Evolutionary conservation across 768 basidiomycete species (phyloP).

Genomic region (Phlebiopsis flavidoalba): DNA sequence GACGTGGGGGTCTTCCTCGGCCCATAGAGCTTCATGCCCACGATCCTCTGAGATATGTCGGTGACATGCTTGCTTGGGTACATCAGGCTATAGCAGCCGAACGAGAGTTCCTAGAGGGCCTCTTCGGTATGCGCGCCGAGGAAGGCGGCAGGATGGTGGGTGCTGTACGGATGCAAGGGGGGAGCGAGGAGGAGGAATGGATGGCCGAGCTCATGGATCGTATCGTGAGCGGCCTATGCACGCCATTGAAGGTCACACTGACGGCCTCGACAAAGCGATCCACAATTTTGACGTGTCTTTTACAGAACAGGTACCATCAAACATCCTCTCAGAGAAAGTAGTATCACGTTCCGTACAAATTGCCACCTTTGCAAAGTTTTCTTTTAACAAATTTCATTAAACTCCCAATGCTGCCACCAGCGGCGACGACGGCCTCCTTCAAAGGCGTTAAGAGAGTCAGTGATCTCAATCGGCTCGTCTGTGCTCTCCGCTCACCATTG

Average conservation of each 20-base stretch:
- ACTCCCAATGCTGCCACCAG: constrained; percentile 88
- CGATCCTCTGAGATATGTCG: constrained; percentile 93
- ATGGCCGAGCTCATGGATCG: constrained; percentile 77
- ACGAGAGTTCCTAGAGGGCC: constrained; percentile 84
- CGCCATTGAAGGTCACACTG: constrained; percentile 81
- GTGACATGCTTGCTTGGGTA: constrained; percentile 98
- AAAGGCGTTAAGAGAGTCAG: constrained; percentile 71
- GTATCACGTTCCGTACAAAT: constrained; percentile 89
- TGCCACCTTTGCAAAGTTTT: constrained; percentile 91
- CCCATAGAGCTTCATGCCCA: constrained; percentile 98
- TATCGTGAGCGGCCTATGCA: constrained; percentile 76
- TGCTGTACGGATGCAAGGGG: constrained; percentile 48
- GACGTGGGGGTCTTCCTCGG: constrained; percentile 77
- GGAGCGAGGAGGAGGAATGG: constrained; percentile 70
- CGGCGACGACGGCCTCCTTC: constrained; percentile 77
- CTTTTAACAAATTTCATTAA: too few species aligned
- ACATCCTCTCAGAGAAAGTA: constrained; percentile 95
- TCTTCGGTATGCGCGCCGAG: constrained; percentile 63
- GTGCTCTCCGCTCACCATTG: neutral
- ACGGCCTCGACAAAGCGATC: too few species aligned
- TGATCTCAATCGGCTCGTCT: neutral
- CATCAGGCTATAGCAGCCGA: constrained; percentile 96
- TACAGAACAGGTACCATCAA: constrained; percentile 83
- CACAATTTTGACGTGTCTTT: too few species aligned
- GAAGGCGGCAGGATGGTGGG: constrained; percentile 70